These are phyloP conservation scores for Ceriops decandra DNA, from an alignment of 345 rosid genomes.

Conservation along the genomic window DNA sequence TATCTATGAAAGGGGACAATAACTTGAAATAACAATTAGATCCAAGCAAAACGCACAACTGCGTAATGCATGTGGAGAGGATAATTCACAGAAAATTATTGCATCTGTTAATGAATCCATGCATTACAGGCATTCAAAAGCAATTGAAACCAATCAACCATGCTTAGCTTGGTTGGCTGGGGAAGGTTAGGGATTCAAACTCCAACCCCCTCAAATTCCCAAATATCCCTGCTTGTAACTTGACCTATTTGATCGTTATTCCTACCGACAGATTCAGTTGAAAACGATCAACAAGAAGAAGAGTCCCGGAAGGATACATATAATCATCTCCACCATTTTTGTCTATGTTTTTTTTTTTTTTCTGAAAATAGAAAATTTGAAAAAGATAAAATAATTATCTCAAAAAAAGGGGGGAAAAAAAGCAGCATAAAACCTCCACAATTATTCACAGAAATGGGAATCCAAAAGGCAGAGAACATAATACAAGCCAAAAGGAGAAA, in stretches of 20 bases:
- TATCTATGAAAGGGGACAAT: background rate
- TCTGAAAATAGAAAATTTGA: background rate
- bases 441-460: constrained; percentile 7
- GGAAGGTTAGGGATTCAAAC: no score
- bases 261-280: background rate
- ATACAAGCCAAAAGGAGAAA: background rate
- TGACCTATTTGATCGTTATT: background rate
- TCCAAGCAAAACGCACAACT: constrained; percentile 4
- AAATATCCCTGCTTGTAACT: background rate
- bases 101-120: background rate
- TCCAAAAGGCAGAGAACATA: constrained; percentile 8
- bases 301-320: background rate
- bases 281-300: background rate
- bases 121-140: no score
- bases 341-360: no score
- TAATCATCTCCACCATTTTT: background rate
- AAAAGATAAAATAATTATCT: background rate
- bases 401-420: background rate
- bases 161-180: no score
- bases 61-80: background rate
- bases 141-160: no score
- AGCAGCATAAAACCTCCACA: constrained; percentile 1
- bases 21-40: background rate
- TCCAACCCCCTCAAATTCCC: no score
- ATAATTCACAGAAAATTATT: background rate